Base-by-base conservation (phyloP, 2,329 filamentous ascomycete species). In the Dactylellina drechsleri region DNA sequence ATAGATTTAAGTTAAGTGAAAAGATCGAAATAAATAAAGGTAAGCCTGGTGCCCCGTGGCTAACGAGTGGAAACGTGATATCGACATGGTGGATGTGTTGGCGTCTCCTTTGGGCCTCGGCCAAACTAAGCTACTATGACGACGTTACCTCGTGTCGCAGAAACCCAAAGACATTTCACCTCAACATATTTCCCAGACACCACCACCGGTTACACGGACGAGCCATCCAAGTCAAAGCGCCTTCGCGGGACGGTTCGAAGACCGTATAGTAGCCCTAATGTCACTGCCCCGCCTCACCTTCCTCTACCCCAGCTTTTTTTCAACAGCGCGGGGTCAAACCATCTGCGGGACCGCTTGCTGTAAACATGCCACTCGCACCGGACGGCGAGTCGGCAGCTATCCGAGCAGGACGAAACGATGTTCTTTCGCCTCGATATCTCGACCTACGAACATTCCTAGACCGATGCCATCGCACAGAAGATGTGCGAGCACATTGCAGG, bases 261-360 rank as follows among this genome's bases (percentile, higher is more conserved):
- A 52, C 28, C 10, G 28, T 41, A 59, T 28, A 43, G 12, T 16
- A n/a, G 31, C 16, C 18, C 65, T 31, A 28, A 75, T 75, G 71
- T 75, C 71, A 47, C 54, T 75, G 2, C 71, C 71, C 20, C 71
- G 71, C 45, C 59, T 75, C 40, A 68, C 71, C 40, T 75, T 75
- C 23, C 71, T 75, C 41, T 68, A 75, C 50, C 71, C 71, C 28
- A 68, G 64, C 64, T 75, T 75, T 50, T 60, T 68, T 50, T 68
- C 64, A 41, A 75, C 64, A 18, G 64, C 64, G 64, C 57, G 71
- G 57, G 45, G 71, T 56, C 56, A 60, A 56, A 59, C 64, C 12
- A 13, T 67, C 47, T 75, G 71, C 47, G 59, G 71, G 31, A 20
- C 64, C 10, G 58, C 64, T 16, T 59, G 71, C 53, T 75, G 71